These are phyloP conservation scores for Gymnopilus dilepis DNA, from an alignment of 768 basidiomycete species.

Conservation along the genomic window DNA sequence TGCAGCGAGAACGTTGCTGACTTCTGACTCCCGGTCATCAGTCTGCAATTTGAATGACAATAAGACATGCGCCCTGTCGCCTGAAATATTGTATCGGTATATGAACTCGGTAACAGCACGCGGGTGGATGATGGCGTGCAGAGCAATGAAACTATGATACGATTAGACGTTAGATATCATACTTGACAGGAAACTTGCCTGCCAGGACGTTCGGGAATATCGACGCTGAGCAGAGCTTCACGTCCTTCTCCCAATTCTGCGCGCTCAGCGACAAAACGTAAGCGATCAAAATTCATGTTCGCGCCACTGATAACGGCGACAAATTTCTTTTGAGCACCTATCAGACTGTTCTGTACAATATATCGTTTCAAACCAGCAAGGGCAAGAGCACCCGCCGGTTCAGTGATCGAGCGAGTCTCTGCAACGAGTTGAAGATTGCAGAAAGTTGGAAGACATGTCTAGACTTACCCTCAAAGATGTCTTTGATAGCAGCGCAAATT, in stretches of 20 bases:
- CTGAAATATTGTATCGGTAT: constrained; percentile 82
- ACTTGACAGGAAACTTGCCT: constrained; percentile 54
- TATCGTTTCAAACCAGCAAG: constrained; percentile 91
- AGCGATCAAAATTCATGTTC: constrained; percentile 98
- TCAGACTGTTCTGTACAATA: constrained; percentile 78
- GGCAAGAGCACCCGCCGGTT: constrained; percentile 93
- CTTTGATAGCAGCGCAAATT: constrained; percentile 98
- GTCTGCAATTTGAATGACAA: constrained; percentile 87
- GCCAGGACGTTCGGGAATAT: constrained; percentile 92
- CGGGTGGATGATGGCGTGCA: constrained; percentile 89
- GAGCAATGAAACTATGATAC: constrained; percentile 73
- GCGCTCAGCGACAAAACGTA: constrained; percentile 98
- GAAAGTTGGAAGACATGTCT: background rate
- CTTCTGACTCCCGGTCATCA: constrained; percentile 61
- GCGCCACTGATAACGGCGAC: constrained; percentile 95
- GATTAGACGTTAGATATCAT: background rate
- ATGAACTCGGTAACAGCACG: constrained; percentile 95
- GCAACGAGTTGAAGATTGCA: background rate
- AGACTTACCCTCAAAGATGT: constrained; percentile 90
- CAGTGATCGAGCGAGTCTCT: constrained; percentile 97
- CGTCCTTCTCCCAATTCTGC: constrained; percentile 96
- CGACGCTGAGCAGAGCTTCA: constrained; percentile 93
- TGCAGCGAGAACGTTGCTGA: constrained; percentile 62
- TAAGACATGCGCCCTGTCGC: constrained; percentile 81
- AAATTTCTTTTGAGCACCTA: constrained; percentile 85